Base-by-base conservation (phyloP, 495 filamentous ascomycete species). In the Ramalina intermedia region DNA sequence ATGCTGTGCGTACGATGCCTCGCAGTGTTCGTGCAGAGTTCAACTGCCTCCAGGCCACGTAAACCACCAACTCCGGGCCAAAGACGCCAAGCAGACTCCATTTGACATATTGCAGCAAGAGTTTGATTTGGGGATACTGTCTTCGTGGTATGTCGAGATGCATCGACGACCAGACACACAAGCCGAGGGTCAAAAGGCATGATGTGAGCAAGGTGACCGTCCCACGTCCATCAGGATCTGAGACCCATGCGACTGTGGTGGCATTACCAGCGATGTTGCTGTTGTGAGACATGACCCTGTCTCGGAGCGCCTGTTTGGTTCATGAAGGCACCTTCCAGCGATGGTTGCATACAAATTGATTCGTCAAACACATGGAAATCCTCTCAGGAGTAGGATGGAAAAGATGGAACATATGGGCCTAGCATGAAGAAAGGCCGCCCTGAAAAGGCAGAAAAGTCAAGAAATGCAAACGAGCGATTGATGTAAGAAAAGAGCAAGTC, bases 161-260 rank as follows among this genome's bases (percentile, higher is more conserved):
- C 0, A 72, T 48, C 2, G 67, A 59, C 11, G 65, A 62, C 55
- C 61, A 71, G 6, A 71, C 55, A 48, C 69, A 70, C 9, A 70
- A 37, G 13, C 36, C 18, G 2, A 69, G 53, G 0, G 67, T 71
- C 7, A 67, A 43, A 8, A 64, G 8, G 40, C 65, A 70, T 27
- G 49, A 61, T 0, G 48, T 55, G 5, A 66, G 38, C 7, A 72
- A 46, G 18, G 53, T 46, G 37, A 56, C 58, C 2, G 67, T 72
- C 6, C 68, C 66, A 5, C 53, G 23, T 12, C 47, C 52, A 36
- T 46, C 12, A 12, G 52, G 52, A 49, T 53, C 51, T 1, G 33
- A 37, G 20, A 47, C 35, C 45, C 45, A 47, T 20, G 23, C 36
- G 14, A 33, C 29, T 33, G 29, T 33, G 2, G 29, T 33, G 12